Conservation (phyloP, 176 grass and related monocot species). For the Saccharum spontaneum region DNA sequence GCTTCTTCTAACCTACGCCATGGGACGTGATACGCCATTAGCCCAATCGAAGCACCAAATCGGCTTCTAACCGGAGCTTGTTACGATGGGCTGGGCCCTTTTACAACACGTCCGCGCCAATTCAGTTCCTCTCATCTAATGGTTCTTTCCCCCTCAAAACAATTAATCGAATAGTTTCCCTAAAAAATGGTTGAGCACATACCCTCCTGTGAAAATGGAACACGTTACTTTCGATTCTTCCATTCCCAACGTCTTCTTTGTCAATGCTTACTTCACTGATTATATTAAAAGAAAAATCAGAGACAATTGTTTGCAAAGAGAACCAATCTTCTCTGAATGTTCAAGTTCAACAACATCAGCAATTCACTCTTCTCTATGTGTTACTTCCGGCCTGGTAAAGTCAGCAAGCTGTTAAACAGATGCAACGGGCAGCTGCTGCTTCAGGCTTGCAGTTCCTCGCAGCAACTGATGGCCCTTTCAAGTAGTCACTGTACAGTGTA, state of each 20-base stretch:
- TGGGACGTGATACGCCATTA: too few species aligned
- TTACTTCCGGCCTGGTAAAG: not conserved
- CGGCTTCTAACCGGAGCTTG: not conserved
- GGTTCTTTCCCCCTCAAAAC: not conserved
- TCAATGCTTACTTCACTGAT: not conserved
- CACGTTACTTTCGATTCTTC: conserved; percentile 1
- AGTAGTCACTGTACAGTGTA: conserved; percentile 31
- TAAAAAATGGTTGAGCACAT: not conserved
- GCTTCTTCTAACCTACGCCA: too few species aligned
- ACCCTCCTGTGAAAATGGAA: conserved; percentile 9
- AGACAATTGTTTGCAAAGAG: not conserved
- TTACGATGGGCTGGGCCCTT: not conserved
- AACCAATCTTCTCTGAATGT: not conserved
- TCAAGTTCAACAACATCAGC: conserved; percentile 28
- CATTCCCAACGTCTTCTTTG: not conserved
- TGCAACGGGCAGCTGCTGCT: not conserved
- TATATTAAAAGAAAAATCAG: not conserved
- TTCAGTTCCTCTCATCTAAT: not conserved
- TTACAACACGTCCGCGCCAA: not conserved
- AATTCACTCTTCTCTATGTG: conserved; percentile 16
- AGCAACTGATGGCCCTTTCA: not conserved
- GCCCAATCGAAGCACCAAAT: not conserved
- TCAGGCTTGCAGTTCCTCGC: not conserved
- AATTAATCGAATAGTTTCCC: not conserved
- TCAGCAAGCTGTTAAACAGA: not conserved